These are phyloP conservation scores for Phialemoniopsis sp. DNA, from an alignment of 2,329 filamentous ascomycete species.

Conservation along the genomic window DNA sequence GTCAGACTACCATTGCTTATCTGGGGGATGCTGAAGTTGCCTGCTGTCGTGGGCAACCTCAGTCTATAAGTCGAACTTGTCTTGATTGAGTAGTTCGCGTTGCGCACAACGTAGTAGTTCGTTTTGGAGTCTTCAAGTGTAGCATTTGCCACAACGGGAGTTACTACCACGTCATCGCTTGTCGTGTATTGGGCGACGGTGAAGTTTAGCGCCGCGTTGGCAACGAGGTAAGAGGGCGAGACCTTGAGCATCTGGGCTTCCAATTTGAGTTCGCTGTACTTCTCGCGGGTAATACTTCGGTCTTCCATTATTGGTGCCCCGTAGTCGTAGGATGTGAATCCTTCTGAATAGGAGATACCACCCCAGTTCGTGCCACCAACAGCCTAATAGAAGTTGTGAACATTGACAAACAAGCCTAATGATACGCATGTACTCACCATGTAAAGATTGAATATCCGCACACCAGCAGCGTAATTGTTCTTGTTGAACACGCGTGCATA, in stretches of 20 bases:
- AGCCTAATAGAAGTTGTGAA: too few species aligned
- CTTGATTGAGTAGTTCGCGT: conserved; percentile 59
- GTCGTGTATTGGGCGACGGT: too few species aligned
- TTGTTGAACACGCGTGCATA: conserved; percentile 79
- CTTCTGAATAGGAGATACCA: conserved; percentile 66
- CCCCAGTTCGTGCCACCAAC: conserved; percentile 83
- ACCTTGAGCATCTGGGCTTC: conserved; percentile 71
- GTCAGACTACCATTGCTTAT: conserved; percentile 51
- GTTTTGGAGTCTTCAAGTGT: too few species aligned
- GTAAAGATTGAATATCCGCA: conserved; percentile 71
- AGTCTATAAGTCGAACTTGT: conserved; percentile 59
- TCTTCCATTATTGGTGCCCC: conserved; percentile 63
- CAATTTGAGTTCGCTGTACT: conserved; percentile 76
- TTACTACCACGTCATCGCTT: too few species aligned
- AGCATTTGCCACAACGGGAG: too few species aligned
- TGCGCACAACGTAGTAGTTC: conserved; percentile 66
- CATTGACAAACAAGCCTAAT: too few species aligned
- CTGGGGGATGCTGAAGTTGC: conserved; percentile 54
- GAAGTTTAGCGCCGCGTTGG: too few species aligned
- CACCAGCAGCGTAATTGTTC: conserved; percentile 65
- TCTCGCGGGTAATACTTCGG: conserved; percentile 61
- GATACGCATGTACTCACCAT: conserved; percentile 41
- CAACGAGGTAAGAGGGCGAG: conserved; percentile 66
- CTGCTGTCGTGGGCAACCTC: conserved; percentile 54
- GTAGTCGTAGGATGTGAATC: conserved; percentile 56